These are phyloP conservation scores for Metarhizium album DNA, from an alignment of 2,329 filamentous ascomycete species.

Conservation along the genomic window DNA sequence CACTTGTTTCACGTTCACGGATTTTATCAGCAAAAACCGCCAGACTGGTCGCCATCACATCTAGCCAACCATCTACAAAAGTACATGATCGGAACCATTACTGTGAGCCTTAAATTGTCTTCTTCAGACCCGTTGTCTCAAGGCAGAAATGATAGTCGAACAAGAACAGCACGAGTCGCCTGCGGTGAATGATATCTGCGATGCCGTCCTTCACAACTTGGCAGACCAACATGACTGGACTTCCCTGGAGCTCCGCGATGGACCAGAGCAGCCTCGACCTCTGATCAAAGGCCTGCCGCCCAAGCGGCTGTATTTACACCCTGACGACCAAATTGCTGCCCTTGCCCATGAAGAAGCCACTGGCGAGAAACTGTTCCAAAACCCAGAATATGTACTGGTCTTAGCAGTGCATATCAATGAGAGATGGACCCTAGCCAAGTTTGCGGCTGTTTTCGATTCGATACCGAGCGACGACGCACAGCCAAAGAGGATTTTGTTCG, in stretches of 20 bases:
- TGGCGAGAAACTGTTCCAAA: constrained; percentile 33
- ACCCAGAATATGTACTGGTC: constrained; percentile 62
- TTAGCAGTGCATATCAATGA: constrained; percentile 63
- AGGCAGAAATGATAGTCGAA: background rate
- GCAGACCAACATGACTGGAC: constrained; percentile 69
- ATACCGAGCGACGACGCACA: constrained; percentile 35
- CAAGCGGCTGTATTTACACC: constrained; percentile 63
- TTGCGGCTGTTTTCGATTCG: constrained; percentile 61
- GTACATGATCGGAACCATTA: background rate
- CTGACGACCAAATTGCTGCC: constrained; percentile 69
- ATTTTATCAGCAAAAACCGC: too few species aligned
- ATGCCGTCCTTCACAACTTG: constrained; percentile 57
- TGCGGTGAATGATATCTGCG: constrained; percentile 15
- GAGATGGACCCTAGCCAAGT: constrained; percentile 56
- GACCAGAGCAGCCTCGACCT: constrained; percentile 38
- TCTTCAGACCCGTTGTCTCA: background rate
- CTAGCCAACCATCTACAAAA: background rate
- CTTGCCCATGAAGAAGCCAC: constrained; percentile 48
- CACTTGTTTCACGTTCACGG: background rate
- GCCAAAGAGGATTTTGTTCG: constrained; percentile 61
- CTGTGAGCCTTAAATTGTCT: background rate
- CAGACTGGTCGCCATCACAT: background rate
- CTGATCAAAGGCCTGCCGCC: constrained; percentile 65
- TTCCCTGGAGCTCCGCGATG: constrained; percentile 42
- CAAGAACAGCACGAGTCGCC: background rate